A percentile compares a stretch with the other conserved stretches of the same genome.
Evolutionary conservation across 164 flowering plant species (phyloP).

Genomic region (Berberis thunbergii): DNA sequence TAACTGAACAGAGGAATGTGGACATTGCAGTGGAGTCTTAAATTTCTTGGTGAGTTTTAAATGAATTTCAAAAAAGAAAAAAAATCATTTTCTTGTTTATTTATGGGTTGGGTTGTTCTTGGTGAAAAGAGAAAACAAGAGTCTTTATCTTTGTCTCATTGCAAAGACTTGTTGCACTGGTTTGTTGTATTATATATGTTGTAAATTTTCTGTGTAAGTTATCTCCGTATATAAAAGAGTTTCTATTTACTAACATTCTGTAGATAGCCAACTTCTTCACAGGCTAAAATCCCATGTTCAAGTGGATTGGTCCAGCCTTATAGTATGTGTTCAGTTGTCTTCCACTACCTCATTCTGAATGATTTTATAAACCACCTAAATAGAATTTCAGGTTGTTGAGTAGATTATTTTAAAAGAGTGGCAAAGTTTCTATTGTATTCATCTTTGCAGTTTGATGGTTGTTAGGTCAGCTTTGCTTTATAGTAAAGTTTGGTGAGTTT

Average conservation of each 20-base stretch:
- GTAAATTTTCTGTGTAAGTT: constrained; percentile 32
- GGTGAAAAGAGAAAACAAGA: constrained; percentile 8
- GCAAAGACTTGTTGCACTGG: constrained; percentile 28
- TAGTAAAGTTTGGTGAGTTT: too few relatives aligned
- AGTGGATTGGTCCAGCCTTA: not conserved
- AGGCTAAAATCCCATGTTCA: not conserved
- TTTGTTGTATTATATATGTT: constrained; percentile 31
- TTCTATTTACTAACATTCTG: constrained; percentile 6
- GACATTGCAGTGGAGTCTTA: constrained; percentile 41
- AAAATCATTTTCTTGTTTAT: constrained; percentile 4
- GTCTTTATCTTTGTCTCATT: constrained; percentile 16
- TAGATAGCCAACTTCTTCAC: not conserved
- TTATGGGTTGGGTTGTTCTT: constrained; percentile 6
- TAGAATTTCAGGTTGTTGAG: too few relatives aligned
- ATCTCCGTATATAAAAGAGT: constrained; percentile 14
- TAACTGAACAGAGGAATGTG: constrained; percentile 24
- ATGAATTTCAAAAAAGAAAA: constrained; percentile 7
- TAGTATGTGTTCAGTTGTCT: too few relatives aligned
- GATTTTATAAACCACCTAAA: too few relatives aligned
- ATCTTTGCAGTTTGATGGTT: too few relatives aligned
- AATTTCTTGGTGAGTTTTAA: constrained; percentile 19
- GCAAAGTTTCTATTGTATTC: too few relatives aligned
- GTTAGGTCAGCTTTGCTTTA: too few relatives aligned
- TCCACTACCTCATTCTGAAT: too few relatives aligned
- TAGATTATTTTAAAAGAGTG: too few relatives aligned